Evolutionary conservation across 345 rosid species (phyloP), one percentile per base, ranked within the genome.

Genomic region (Eucalyptus melliodora): DNA sequence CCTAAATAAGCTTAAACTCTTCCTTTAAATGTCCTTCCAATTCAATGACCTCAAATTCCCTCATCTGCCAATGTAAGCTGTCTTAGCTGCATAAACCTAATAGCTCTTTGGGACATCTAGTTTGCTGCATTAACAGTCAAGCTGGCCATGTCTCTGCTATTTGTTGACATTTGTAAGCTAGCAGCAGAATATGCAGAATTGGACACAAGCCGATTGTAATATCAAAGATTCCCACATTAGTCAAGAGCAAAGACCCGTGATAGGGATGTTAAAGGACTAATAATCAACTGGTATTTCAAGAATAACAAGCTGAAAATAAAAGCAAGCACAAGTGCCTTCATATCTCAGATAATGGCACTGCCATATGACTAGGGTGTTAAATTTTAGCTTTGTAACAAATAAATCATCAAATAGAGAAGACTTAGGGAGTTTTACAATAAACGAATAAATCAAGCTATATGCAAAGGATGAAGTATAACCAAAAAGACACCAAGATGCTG

Each of bases 71-170:
- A 50, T 87, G 88, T 67, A 86, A 87, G 88, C 31, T 90, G 87
- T 93, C 94, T 1, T 1, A 90, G 83, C 60, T 88, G 91, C 87
- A 89, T 87, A 34, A 27, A 65, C 47, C 89, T 90, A 56, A 42
- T 90, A 50, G 90, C 94, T 89, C 93, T 92, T 49, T 93, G 92
- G 16, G 97, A 96, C 92, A 97, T 92, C 89, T 53, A 53, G 59
- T 21, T 53, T 19, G 26, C 59, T 53, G 95, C 92, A 91, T 95
- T 97, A 72, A 97, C 87, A 55, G 96, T 95, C 93, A 97, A 90
- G 90, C 95, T 93, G 51, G 94, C 99, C 96, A 95, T 95, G 91
- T 96, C 97, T 91, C 99, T 93, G 92, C 94, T 95, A 65, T 91
- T 93, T 37, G 98, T 96, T 88, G 97, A 88, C 51, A 88, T 91